Evolutionary conservation across 805 yeast species (phyloP).

Genomic region (Candida patagonica): DNA sequence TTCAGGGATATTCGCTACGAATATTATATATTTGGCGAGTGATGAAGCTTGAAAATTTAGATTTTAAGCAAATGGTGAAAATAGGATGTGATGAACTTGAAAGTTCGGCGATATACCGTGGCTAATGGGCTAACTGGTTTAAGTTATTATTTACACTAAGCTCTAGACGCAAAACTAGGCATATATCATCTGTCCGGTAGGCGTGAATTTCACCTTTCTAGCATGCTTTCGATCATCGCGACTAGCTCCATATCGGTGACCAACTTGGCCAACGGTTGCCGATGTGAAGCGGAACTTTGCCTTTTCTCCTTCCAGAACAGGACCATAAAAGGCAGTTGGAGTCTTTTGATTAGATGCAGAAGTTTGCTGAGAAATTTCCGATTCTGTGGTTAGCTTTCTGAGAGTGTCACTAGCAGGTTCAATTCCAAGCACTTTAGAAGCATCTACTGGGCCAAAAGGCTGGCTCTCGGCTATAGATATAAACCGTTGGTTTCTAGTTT

Average conservation of each 20-base stretch:
- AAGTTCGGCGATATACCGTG: no score
- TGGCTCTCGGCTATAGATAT: constrained; percentile 87
- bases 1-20: constrained; percentile 15
- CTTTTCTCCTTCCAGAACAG: constrained; percentile 59
- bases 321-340: constrained; percentile 37
- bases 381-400: constrained; percentile 43
- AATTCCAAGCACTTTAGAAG: constrained; percentile 72
- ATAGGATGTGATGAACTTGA: background rate
- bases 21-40: constrained; percentile 10
- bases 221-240: constrained; percentile 82
- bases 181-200: constrained; percentile 17
- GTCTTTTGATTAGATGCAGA: constrained; percentile 1
- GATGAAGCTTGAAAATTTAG: background rate
- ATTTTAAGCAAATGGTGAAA: background rate
- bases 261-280: constrained; percentile 76
- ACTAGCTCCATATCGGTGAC: constrained; percentile 85
- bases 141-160: background rate
- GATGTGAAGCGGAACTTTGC: constrained; percentile 63
- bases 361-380: constrained; percentile 27
- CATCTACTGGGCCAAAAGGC: constrained; percentile 93
- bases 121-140: background rate
- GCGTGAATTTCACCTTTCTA: constrained; percentile 34
- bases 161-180: constrained; percentile 10
- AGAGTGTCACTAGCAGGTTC: constrained; percentile 83
- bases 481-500: constrained; percentile 73